Percentiles rank a stretch among this genome's conserved stretches.
These are phyloP conservation scores for Circinella minor DNA, from an alignment of 371 early-diverging fungal genomes.

Conservation along the genomic window DNA sequence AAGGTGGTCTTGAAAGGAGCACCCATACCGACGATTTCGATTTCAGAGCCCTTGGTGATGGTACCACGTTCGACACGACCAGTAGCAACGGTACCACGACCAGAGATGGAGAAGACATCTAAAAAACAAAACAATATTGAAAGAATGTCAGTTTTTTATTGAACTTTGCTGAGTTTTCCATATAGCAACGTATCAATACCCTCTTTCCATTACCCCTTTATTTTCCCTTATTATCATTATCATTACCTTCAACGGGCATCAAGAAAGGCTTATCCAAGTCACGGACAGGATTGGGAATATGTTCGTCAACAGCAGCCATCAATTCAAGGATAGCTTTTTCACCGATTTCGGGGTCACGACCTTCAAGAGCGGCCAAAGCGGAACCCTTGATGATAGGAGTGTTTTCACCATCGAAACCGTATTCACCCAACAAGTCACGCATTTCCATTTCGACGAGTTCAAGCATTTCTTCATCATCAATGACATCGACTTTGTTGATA, in stretches of 20 bases:
- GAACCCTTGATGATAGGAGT: constrained; percentile 96
- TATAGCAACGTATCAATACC: too few species aligned
- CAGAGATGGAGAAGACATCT: constrained; percentile 98
- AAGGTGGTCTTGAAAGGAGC: constrained; percentile 86
- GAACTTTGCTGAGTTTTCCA: too few species aligned
- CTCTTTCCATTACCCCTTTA: too few species aligned
- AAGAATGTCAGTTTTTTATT: neutral
- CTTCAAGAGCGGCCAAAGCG: constrained; percentile 96
- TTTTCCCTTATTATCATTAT: neutral
- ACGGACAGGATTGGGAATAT: constrained; percentile 94
- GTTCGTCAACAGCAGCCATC: constrained; percentile 93
- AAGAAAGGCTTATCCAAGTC: constrained; percentile 98
- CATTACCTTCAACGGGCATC: constrained; percentile 91
- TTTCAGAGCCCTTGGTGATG: constrained; percentile 92
- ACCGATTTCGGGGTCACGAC: constrained; percentile 91
- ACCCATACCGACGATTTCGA: constrained; percentile 97
- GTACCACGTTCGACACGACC: constrained; percentile 98
- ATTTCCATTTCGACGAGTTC: constrained; percentile 99
- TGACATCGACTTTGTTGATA: constrained; percentile 98
- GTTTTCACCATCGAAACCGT: constrained; percentile 94
- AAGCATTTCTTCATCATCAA: constrained; percentile 96
- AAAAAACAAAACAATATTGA: constrained; percentile 12
- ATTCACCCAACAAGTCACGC: constrained; percentile 91
- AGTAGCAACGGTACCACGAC: constrained; percentile 98
- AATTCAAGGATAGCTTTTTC: constrained; percentile 86